phyloP scores from a whole-genome alignment of 1,284 basidiomycete species.

The Tylopilus sp. region DNA sequence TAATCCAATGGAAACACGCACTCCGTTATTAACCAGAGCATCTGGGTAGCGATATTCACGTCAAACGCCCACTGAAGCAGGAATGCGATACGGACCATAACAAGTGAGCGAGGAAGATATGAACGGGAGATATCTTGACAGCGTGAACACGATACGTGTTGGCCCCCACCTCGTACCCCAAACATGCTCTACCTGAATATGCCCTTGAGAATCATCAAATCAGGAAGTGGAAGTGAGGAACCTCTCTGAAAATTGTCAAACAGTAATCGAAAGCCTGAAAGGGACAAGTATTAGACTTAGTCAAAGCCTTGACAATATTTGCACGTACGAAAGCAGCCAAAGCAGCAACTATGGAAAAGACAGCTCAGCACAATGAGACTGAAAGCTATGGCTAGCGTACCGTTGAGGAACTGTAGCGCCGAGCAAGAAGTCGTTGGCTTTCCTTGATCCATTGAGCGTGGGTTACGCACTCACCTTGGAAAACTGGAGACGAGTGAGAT shows the following conservation, averaged over 20 bases:
- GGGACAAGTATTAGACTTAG: background rate
- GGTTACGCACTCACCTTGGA: constrained; percentile 15
- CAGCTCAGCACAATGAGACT: background rate
- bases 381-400: constrained; percentile 1
- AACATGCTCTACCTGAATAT: constrained; percentile 18
- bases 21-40: constrained; percentile 1
- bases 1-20: constrained; percentile 1
- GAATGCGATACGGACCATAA: constrained; percentile 14
- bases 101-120: constrained; percentile 12
- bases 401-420: constrained; percentile 21
- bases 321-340: constrained; percentile 20
- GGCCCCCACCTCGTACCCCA: constrained; percentile 27
- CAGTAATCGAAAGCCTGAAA: constrained; percentile 19
- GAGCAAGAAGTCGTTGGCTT: background rate
- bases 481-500: constrained; percentile 18
- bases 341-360: constrained; percentile 17
- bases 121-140: constrained; percentile 28
- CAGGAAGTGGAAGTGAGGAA: background rate
- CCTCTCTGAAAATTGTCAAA: constrained; percentile 22
- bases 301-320: background rate
- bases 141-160: constrained; percentile 24
- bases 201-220: background rate
- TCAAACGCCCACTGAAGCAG: background rate
- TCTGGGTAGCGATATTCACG: constrained; percentile 4
- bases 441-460: background rate